phyloP scores from a whole-genome alignment of 1,139 yeast species.

The Pichia sp. region DNA sequence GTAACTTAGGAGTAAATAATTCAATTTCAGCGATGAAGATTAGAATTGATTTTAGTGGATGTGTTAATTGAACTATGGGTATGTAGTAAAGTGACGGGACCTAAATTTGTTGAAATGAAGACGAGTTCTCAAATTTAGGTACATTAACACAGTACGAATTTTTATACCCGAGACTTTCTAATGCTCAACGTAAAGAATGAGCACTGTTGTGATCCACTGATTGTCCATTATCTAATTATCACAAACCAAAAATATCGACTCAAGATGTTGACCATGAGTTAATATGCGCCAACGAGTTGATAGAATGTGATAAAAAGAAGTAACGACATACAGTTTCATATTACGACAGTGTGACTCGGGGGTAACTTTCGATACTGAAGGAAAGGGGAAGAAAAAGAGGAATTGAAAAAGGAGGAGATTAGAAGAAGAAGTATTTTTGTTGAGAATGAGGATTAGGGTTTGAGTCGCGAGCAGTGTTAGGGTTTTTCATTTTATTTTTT shows the following conservation, averaged over 20 bases:
- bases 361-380: conserved; percentile 25
- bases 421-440: too few relatives aligned
- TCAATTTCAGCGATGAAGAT: too few relatives aligned
- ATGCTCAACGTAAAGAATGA: not conserved
- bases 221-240: conserved; percentile 26
- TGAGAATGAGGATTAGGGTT: not conserved
- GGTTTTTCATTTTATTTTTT: too few relatives aligned
- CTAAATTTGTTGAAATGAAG: not conserved
- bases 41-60: too few relatives aligned
- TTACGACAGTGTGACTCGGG: conserved; percentile 12
- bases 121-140: too few relatives aligned
- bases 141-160: not conserved
- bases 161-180: not conserved
- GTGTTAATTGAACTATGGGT: too few relatives aligned
- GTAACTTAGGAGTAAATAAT: too few relatives aligned
- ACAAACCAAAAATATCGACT: conserved; percentile 22
- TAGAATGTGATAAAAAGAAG: not conserved
- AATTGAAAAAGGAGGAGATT: not conserved
- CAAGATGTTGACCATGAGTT: conserved; percentile 35
- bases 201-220: not conserved
- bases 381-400: conserved; percentile 2
- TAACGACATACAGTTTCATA: not conserved
- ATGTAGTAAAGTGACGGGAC: not conserved
- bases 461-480: too few relatives aligned
- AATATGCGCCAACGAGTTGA: conserved; percentile 29